A percentile compares a stretch with the other conserved stretches of the same genome.
These are phyloP conservation scores for Pseudonitzschia multiseries DNA, from an alignment of 108 stramenopile genomes.

Conservation along the genomic window DNA sequence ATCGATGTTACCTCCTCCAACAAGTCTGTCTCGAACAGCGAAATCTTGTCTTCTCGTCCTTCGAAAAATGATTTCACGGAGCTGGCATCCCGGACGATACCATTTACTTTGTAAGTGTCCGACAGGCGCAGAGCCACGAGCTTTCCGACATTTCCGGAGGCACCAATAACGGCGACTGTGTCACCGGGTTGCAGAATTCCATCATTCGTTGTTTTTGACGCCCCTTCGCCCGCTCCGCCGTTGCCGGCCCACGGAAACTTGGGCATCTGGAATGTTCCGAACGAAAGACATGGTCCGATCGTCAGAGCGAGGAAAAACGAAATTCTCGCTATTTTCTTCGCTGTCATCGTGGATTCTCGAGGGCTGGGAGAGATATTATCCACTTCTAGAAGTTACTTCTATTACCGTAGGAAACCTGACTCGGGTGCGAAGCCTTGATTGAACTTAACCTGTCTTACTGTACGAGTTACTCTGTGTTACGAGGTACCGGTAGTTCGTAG, in stretches of 20 bases:
- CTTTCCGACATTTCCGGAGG: slow-evolving; percentile 52
- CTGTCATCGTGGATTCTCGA: background rate
- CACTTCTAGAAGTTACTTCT: background rate
- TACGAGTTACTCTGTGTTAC: too few relatives aligned
- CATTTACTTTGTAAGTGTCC: slow-evolving; percentile 44
- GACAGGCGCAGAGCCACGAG: slow-evolving; percentile 49
- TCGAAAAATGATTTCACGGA: slow-evolving; percentile 33
- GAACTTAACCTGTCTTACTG: too few relatives aligned
- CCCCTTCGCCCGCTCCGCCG: background rate
- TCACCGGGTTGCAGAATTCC: slow-evolving; percentile 41
- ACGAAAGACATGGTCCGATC: slow-evolving; percentile 14
- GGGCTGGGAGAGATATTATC: background rate
- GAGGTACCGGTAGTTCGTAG: too few relatives aligned
- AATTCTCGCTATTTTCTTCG: background rate
- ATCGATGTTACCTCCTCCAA: slow-evolving; percentile 25
- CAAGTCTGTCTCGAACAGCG: slow-evolving; percentile 48
- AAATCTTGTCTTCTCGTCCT: slow-evolving; percentile 27
- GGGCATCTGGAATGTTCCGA: slow-evolving; percentile 9
- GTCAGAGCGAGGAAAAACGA: background rate
- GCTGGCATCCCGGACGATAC: slow-evolving; percentile 35
- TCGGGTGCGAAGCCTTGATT: background rate
- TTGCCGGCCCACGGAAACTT: slow-evolving; percentile 21
- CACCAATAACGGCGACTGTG: slow-evolving; percentile 53
- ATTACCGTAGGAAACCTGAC: too few relatives aligned
- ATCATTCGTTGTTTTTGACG: background rate